Percentiles rank a stretch among this genome's conserved stretches.
These are phyloP conservation scores for Conticribra weissflogii DNA, from an alignment of 108 stramenopile species.

Conservation along the genomic window DNA sequence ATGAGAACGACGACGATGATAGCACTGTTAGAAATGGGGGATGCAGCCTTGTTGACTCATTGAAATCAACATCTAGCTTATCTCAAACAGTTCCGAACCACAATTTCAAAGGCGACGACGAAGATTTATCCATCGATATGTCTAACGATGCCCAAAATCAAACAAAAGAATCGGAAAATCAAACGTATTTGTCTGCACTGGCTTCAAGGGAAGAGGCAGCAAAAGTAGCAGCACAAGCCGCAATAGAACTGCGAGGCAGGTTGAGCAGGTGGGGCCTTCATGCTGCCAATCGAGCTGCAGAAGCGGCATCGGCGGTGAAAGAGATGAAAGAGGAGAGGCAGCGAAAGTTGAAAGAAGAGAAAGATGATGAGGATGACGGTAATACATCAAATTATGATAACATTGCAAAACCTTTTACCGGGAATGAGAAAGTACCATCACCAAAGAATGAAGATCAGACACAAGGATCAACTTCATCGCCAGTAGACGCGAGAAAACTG, in stretches of 20 bases:
- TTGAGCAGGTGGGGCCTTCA: constrained; percentile 46
- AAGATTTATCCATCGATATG: constrained; percentile 1
- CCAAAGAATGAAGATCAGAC: too few species aligned
- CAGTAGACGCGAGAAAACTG: too few species aligned
- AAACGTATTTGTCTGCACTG: constrained; percentile 17
- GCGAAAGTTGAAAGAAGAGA: constrained; percentile 31
- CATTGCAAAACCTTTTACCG: too few species aligned
- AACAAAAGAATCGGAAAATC: not conserved
- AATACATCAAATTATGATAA: not conserved
- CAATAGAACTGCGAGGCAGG: constrained; percentile 35
- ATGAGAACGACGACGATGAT: too few species aligned
- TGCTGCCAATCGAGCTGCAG: constrained; percentile 39
- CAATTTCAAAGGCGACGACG: constrained; percentile 3
- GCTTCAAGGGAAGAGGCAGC: constrained; percentile 44
- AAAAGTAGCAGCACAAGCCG: constrained; percentile 39
- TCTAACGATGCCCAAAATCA: not conserved
- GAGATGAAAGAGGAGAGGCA: constrained; percentile 45
- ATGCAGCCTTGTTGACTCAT: too few species aligned
- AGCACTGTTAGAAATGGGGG: too few species aligned
- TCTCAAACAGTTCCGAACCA: too few species aligned
- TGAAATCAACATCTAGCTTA: too few species aligned
- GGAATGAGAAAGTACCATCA: too few species aligned
- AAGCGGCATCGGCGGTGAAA: constrained; percentile 38
- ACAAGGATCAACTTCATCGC: too few species aligned
- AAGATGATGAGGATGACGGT: constrained; percentile 3